Evolutionary conservation across 768 basidiomycete species (phyloP).

Genomic region (Termitomyces sp.): DNA sequence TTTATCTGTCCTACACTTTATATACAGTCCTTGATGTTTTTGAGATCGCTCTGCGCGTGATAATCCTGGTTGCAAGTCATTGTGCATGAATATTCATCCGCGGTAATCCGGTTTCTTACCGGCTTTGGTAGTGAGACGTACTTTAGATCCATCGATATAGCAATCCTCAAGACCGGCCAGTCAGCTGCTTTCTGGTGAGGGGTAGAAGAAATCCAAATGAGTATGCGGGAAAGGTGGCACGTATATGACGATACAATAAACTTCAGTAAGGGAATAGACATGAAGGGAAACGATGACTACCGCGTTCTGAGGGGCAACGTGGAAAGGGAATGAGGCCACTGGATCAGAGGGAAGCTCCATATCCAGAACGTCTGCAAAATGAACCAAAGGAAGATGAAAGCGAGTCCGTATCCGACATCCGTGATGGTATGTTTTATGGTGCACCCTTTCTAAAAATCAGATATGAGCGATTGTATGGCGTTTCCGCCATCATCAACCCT

Average conservation of each 20-base stretch:
- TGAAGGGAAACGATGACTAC: neutral
- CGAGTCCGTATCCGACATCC: neutral
- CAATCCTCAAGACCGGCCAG: neutral
- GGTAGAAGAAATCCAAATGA: neutral
- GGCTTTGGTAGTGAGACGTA: no score
- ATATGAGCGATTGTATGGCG: neutral
- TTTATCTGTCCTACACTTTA: no score
- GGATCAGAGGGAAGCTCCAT: neutral
- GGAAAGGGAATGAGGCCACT: neutral
- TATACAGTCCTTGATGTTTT: no score
- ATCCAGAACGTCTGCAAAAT: neutral
- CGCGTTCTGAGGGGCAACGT: neutral
- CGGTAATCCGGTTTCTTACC: no score
- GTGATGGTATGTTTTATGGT: neutral
- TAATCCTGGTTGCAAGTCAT: no score
- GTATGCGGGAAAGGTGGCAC: neutral
- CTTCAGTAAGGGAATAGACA: neutral
- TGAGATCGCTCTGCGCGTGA: no score
- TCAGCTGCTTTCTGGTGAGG: neutral
- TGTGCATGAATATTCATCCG: no score
- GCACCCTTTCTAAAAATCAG: neutral
- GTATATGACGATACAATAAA: neutral
- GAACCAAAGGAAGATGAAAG: neutral
- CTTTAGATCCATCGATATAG: no score
- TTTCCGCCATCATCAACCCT: neutral